phyloP scores from a whole-genome alignment of 2,329 filamentous ascomycete genomes.

The Apiospora sp. region DNA sequence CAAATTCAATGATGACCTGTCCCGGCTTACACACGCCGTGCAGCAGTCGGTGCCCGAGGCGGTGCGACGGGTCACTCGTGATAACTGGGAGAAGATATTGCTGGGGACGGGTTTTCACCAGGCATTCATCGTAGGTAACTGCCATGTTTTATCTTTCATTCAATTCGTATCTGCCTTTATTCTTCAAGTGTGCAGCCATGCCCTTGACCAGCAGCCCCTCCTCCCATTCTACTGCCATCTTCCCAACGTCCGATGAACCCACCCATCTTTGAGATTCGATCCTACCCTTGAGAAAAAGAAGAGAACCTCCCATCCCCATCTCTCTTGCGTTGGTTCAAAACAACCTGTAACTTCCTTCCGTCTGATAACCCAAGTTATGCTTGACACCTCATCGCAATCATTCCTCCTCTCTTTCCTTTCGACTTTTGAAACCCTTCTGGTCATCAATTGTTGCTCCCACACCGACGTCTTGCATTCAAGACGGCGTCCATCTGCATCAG shows the following conservation, averaged over 20 bases:
- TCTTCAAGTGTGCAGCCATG: not conserved
- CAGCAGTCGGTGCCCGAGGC: slow-evolving; percentile 51
- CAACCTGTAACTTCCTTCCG: not conserved
- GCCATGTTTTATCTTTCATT: not conserved
- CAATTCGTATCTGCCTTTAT: not conserved
- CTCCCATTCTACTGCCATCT: not conserved
- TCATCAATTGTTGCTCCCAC: not conserved
- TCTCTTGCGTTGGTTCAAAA: not conserved
- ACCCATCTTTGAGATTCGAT: not conserved
- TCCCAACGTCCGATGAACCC: not conserved
- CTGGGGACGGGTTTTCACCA: slow-evolving; percentile 60
- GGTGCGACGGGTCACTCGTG: slow-evolving; percentile 58
- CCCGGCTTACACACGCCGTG: slow-evolving; percentile 49
- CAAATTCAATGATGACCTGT: slow-evolving; percentile 50
- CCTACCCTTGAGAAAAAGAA: not conserved
- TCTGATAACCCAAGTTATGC: not conserved
- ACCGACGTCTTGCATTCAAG: not conserved
- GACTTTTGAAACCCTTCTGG: not conserved
- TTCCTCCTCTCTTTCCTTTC: not conserved
- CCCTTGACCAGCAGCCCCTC: too few relatives aligned
- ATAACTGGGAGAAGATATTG: slow-evolving; percentile 59
- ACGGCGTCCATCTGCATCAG: not conserved
- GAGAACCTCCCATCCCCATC: not conserved
- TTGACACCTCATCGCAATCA: not conserved
- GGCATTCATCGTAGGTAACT: slow-evolving; percentile 58